Evolutionary conservation across 192 early-diverging fungal species (phyloP), one percentile per base, ranked within the genome.

Genomic region (Dissophora ornata): DNA sequence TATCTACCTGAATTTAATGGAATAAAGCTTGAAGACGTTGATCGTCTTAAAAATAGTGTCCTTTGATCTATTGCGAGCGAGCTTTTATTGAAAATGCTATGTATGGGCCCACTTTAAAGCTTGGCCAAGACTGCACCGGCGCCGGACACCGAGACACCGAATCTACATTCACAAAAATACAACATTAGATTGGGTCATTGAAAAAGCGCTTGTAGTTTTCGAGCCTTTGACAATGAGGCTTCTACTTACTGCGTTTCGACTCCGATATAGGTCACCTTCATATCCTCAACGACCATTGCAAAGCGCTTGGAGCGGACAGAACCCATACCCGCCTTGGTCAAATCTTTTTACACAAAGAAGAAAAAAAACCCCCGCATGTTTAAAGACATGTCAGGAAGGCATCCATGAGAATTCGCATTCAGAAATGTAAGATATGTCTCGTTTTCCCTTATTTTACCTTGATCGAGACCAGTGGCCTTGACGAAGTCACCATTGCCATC

Each of bases 401-500:
- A n/a, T n/a, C n/a, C n/a, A n/a, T n/a, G n/a, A n/a, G n/a, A n/a
- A n/a, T n/a, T n/a, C n/a, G n/a, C n/a, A n/a, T n/a, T n/a, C n/a
- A n/a, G n/a, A n/a, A n/a, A n/a, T n/a, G n/a, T n/a, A n/a, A n/a
- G n/a, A n/a, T n/a, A n/a, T n/a, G n/a, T n/a, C n/a, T n/a, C n/a
- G n/a, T n/a, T n/a, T n/a, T n/a, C n/a, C n/a, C n/a, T n/a, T n/a
- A n/a, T n/a, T n/a, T 57, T 67, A 77, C 73, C 73, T 45, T 84
- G 82, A 24, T 52, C 71, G 33, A 94, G 82, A 30, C 93, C 93
- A 10, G 93, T 82, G n/a, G 88, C 87, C 24, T 74, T 75, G 24
- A 84, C 82, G 40, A 92, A 91, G 19, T 84, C 85, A 57, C 83
- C 89, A 73, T 89, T 91, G 36, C 88, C 92, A 68, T 94, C 93